These are phyloP conservation scores for Lycium ferocissimum DNA, from an alignment of 257 asterid species.

Conservation along the genomic window DNA sequence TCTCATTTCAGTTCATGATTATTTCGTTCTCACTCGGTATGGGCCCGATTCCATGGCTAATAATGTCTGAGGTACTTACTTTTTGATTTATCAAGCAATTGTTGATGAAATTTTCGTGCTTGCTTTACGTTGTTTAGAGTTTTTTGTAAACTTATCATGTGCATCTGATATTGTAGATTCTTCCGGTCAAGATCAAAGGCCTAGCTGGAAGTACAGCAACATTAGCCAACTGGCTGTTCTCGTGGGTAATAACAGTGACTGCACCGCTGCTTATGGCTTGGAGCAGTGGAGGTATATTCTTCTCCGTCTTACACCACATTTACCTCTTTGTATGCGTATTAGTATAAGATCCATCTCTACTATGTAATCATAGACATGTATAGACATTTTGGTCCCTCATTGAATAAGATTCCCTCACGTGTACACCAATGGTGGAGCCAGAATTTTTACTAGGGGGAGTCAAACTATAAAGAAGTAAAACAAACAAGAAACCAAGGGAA, in stretches of 20 bases:
- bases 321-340: not conserved
- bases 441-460: not conserved
- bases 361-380: not conserved
- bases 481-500: not conserved
- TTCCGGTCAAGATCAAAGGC: slow-evolving; percentile 82
- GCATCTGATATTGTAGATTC: slow-evolving; percentile 58
- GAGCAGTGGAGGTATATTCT: slow-evolving; percentile 75
- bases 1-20: slow-evolving; percentile 63
- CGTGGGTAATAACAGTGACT: slow-evolving; percentile 78
- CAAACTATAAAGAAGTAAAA: not conserved
- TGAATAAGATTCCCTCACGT: not conserved
- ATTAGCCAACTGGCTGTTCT: slow-evolving; percentile 69
- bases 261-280: slow-evolving; percentile 77
- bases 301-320: not conserved
- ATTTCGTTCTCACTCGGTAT: slow-evolving; percentile 83
- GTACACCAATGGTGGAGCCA: not conserved
- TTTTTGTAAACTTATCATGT: not conserved
- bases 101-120: not conserved
- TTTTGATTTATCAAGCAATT: not conserved
- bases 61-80: slow-evolving; percentile 87
- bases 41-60: slow-evolving; percentile 97
- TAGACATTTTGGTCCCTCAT: not conserved
- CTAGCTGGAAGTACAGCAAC: slow-evolving; percentile 92
- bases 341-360: not conserved
- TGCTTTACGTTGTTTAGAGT: not conserved